These are phyloP conservation scores for Gardenia jasminoides DNA, from an alignment of 257 asterid genomes.

Conservation along the genomic window DNA sequence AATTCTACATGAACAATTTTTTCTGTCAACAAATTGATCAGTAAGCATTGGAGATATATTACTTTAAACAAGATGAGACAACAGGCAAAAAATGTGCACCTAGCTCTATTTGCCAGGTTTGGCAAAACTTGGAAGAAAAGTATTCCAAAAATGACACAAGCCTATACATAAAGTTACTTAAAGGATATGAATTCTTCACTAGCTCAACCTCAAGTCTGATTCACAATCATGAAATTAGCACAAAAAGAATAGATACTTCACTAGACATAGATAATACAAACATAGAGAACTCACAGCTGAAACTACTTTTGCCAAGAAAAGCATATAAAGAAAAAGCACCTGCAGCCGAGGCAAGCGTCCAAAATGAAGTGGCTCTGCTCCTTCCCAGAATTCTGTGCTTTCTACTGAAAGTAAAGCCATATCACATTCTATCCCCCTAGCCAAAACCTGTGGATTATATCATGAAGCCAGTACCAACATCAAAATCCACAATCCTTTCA, in stretches of 20 bases:
- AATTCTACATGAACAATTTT: background rate
- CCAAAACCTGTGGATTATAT: conserved; percentile 54
- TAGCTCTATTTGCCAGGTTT: background rate
- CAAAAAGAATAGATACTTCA: background rate
- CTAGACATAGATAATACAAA: background rate
- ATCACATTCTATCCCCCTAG: conserved; percentile 90
- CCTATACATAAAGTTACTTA: background rate
- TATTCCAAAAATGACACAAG: background rate
- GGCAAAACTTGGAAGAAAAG: background rate
- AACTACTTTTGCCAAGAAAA: conserved; percentile 11
- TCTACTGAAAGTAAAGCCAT: conserved; percentile 87
- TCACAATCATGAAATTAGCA: background rate
- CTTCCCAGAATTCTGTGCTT: conserved; percentile 78
- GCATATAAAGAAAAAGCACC: conserved; percentile 40
- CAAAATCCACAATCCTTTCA: background rate
- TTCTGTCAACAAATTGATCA: background rate
- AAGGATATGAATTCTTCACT: background rate
- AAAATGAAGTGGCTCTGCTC: conserved; percentile 69
- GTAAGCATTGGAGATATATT: background rate
- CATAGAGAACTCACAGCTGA: background rate
- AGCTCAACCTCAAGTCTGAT: background rate
- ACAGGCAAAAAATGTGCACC: background rate
- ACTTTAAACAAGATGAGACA: background rate
- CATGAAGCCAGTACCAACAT: background rate
- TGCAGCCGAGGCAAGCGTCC: conserved; percentile 79